phyloP scores from a whole-genome alignment of 2,329 filamentous ascomycete genomes.

The Plectosphaerella plurivora region DNA sequence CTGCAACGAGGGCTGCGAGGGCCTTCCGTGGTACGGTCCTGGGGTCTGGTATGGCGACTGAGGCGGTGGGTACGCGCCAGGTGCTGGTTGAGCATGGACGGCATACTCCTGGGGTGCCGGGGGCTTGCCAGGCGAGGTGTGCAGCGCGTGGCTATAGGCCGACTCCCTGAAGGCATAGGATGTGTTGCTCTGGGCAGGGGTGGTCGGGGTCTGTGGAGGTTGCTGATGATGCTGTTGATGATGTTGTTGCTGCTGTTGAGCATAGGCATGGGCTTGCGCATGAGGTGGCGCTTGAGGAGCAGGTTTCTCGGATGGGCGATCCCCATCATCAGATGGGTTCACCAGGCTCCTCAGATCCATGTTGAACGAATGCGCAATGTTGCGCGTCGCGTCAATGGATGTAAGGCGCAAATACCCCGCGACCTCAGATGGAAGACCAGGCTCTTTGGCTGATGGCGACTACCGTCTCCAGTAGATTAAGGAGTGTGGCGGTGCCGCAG shows the following conservation, averaged over 20 bases:
- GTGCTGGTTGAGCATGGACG: conserved; percentile 15
- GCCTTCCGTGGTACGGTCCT: conserved; percentile 37
- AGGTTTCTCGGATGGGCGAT: conserved; percentile 15
- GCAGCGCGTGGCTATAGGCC: conserved; percentile 23
- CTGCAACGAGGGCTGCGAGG: conserved; percentile 41
- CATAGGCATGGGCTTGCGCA: conserved; percentile 18
- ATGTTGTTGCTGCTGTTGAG: conserved; percentile 21
- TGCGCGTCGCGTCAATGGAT: neutral
- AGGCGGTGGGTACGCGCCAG: conserved; percentile 28
- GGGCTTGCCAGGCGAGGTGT: conserved; percentile 44
- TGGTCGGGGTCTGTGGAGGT: conserved; percentile 14
- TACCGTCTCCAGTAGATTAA: too few species aligned
- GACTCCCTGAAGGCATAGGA: conserved; percentile 47
- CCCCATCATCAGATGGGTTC: conserved; percentile 46
- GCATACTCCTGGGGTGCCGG: conserved; percentile 38
- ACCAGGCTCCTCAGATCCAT: conserved; percentile 54
- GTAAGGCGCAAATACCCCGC: too few species aligned
- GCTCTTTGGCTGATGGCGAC: too few species aligned
- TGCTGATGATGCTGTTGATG: conserved; percentile 20
- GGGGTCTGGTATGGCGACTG: conserved; percentile 32
- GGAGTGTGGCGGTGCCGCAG: too few species aligned
- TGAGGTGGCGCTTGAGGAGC: conserved; percentile 14
- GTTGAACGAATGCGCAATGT: conserved; percentile 5
- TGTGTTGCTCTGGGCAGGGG: conserved; percentile 32
- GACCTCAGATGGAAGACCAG: too few species aligned